These are phyloP conservation scores for Gracilariopsis chorda DNA, from an alignment of 23 red algal species.

Conservation along the genomic window DNA sequence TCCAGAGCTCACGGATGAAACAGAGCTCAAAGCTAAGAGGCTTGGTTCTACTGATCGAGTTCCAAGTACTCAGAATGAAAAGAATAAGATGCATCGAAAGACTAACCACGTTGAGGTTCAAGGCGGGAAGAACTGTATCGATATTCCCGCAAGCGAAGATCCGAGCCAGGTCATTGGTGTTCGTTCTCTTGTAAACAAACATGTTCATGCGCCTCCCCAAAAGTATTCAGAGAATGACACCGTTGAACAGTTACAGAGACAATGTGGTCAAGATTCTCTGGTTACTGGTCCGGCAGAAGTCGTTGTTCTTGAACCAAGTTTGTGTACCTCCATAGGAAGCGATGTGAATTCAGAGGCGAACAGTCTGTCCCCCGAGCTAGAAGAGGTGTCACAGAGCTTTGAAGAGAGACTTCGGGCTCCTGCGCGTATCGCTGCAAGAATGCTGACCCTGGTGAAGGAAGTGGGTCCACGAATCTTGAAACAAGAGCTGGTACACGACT, in stretches of 20 bases:
- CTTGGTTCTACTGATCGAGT: no score
- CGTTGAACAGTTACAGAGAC: not conserved
- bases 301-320: not conserved
- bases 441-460: slow-evolving; percentile 1
- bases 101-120: no score
- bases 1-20: no score
- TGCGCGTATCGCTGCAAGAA: not conserved
- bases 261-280: not conserved
- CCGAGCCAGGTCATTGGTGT: no score
- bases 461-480: slow-evolving; percentile 26
- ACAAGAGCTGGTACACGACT: slow-evolving; percentile 30
- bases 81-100: no score
- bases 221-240: no score
- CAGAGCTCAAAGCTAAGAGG: no score
- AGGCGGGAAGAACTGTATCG: no score
- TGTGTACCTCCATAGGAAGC: not conserved
- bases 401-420: not conserved
- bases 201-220: no score
- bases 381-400: not conserved
- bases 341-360: not conserved
- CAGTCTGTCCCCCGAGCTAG: not conserved
- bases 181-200: no score
- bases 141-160: no score
- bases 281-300: not conserved
- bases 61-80: no score